Percentiles rank a stretch among this genome's conserved stretches.
These are phyloP conservation scores for Chlamydomonas schloesseri DNA, from an alignment of 139 green algal genomes.

Conservation along the genomic window DNA sequence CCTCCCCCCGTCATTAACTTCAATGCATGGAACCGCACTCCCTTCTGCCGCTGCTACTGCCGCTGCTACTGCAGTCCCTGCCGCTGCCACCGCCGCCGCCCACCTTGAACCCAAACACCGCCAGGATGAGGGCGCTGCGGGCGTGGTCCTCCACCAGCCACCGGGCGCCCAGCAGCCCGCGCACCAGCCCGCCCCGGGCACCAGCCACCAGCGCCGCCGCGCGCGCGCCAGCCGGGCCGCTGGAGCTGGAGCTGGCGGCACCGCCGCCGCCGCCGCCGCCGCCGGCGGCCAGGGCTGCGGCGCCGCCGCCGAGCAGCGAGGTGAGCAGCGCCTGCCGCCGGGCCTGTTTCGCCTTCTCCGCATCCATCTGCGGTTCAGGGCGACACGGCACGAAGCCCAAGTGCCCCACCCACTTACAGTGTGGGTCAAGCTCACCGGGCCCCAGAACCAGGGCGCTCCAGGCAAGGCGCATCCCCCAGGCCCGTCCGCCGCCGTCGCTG, in stretches of 20 bases:
- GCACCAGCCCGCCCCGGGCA: conserved; percentile 10
- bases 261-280: neutral
- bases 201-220: conserved; percentile 13
- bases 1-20: too few species aligned
- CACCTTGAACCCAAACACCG: conserved; percentile 93
- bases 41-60: too few species aligned
- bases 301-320: neutral
- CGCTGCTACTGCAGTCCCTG: too few species aligned
- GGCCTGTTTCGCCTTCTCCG: neutral
- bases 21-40: too few species aligned
- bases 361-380: neutral
- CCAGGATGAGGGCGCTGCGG: conserved; percentile 80
- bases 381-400: too few species aligned
- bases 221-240: neutral
- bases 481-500: too few species aligned
- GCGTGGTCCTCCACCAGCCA: conserved; percentile 71
- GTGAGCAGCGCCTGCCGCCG: neutral
- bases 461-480: too few species aligned
- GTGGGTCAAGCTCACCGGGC: too few species aligned
- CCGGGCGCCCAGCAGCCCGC: conserved; percentile 40
- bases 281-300: neutral
- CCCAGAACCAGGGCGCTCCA: too few species aligned
- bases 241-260: too few species aligned
- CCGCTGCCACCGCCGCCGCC: neutral
- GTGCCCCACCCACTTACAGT: too few species aligned